Conservation (phyloP, 495 filamentous ascomycete species). For the Tuber borchii region DNA sequence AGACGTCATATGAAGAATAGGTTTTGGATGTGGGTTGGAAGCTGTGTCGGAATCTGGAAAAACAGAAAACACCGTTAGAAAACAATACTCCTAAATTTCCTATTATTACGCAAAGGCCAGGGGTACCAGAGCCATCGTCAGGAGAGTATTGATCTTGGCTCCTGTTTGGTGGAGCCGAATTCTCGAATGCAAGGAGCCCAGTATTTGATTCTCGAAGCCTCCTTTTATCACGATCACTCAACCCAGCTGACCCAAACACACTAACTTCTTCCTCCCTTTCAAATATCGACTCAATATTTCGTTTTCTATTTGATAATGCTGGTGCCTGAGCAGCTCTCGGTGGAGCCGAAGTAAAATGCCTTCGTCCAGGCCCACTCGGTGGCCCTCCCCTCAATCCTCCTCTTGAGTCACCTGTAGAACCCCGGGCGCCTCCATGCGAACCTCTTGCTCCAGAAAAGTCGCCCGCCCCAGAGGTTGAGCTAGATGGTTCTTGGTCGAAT, state of each 20-base stretch:
- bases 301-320: constrained; percentile 13
- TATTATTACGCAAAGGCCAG: not conserved
- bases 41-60: constrained; percentile 53
- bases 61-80: not conserved
- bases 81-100: not conserved
- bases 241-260: constrained; percentile 22
- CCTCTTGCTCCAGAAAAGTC: constrained; percentile 41
- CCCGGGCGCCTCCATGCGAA: constrained; percentile 39
- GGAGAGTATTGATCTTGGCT: constrained; percentile 45
- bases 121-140: constrained; percentile 32
- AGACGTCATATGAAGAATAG: constrained; percentile 69
- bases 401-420: constrained; percentile 28
- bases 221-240: constrained; percentile 41
- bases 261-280: constrained; percentile 37
- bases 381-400: constrained; percentile 37
- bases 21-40: constrained; percentile 57
- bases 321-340: constrained; percentile 40
- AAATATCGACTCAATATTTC: constrained; percentile 34
- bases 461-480: constrained; percentile 45
- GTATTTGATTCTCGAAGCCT: constrained; percentile 38
- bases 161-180: constrained; percentile 51
- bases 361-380: constrained; percentile 44
- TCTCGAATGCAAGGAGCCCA: constrained; percentile 55
- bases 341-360: constrained; percentile 53
- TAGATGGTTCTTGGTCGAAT: constrained; percentile 62